Percentiles rank a stretch among this genome's conserved stretches.
Evolutionary conservation across 78 protist genomes (phyloP).

Genomic region (Diacronema lutheri): DNA sequence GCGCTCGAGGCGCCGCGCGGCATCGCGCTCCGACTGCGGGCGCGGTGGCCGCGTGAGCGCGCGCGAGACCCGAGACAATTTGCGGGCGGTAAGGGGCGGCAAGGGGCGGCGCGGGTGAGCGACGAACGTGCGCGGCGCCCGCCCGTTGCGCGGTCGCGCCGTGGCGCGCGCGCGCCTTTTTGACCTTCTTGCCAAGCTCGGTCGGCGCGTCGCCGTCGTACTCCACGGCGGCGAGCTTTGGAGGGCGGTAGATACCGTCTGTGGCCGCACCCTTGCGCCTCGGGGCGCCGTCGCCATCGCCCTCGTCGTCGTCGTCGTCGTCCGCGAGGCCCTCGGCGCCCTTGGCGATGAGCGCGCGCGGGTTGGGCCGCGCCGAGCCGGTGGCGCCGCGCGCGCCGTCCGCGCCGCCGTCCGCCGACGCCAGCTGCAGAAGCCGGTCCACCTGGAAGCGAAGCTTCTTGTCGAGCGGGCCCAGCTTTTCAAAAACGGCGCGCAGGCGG

Average conservation of each 20-base stretch:
- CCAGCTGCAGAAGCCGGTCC: slow-evolving; percentile 30
- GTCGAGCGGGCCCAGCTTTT: slow-evolving; percentile 74
- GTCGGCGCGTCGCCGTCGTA: not conserved
- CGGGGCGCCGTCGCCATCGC: not conserved
- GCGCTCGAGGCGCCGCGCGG: not conserved
- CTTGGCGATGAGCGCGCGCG: not conserved
- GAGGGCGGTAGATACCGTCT: not conserved
- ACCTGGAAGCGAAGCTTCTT: slow-evolving; percentile 17
- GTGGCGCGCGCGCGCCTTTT: not conserved
- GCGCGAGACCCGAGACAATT: no score
- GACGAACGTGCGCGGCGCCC: no score
- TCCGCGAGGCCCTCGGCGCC: not conserved
- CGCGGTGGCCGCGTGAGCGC: not conserved
- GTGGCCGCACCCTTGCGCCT: not conserved
- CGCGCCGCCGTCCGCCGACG: not conserved
- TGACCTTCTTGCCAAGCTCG: not conserved
- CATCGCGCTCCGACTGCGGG: not conserved
- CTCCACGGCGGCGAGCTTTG: slow-evolving; percentile 10
- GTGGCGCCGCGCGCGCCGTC: not conserved
- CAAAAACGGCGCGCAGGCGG: slow-evolving; percentile 62
- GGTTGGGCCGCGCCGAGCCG: no score
- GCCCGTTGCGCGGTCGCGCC: no score
- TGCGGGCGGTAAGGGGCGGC: no score
- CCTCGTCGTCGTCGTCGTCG: not conserved
- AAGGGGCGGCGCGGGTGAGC: no score